These are phyloP conservation scores for Stephanodiscus minutulus DNA, from an alignment of 108 stramenopile species.

Conservation along the genomic window DNA sequence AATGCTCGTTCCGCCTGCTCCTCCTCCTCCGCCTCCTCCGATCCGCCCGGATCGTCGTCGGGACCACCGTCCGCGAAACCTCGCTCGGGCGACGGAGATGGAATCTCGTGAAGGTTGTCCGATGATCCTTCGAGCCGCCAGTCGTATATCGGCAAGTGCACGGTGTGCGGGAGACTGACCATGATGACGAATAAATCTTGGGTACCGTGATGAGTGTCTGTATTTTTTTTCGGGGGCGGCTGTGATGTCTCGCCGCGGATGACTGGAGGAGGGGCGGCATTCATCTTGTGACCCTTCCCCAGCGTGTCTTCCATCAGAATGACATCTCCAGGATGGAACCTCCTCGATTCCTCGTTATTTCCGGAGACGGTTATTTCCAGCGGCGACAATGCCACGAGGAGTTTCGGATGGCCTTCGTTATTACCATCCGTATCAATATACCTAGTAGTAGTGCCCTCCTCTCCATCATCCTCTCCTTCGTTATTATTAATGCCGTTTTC, in stretches of 20 bases:
- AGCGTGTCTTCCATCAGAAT: slow-evolving; percentile 52
- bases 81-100: background rate
- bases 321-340: slow-evolving; percentile 43
- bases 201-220: slow-evolving; percentile 19
- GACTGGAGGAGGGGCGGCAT: slow-evolving; percentile 25
- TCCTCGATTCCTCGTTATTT: slow-evolving; percentile 40
- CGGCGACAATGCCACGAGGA: slow-evolving; percentile 32
- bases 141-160: slow-evolving; percentile 26
- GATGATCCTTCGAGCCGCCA: slow-evolving; percentile 18
- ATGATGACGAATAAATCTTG: slow-evolving; percentile 44
- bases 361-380: slow-evolving; percentile 51
- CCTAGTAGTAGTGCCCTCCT: slow-evolving; percentile 3
- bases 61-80: no score
- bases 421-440: slow-evolving; percentile 18
- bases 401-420: slow-evolving; percentile 41
- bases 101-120: background rate
- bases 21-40: no score
- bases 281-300: slow-evolving; percentile 56
- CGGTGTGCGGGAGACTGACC: slow-evolving; percentile 49
- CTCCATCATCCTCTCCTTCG: slow-evolving; percentile 6
- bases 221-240: background rate
- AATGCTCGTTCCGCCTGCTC: slow-evolving; percentile 27
- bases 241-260: background rate
- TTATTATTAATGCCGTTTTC: slow-evolving; percentile 19
- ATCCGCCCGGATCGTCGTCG: no score